Percentiles rank a stretch among this genome's conserved stretches.
phyloP scores from a whole-genome alignment of 345 rosid genomes.

The Odontarrhena argentea region DNA sequence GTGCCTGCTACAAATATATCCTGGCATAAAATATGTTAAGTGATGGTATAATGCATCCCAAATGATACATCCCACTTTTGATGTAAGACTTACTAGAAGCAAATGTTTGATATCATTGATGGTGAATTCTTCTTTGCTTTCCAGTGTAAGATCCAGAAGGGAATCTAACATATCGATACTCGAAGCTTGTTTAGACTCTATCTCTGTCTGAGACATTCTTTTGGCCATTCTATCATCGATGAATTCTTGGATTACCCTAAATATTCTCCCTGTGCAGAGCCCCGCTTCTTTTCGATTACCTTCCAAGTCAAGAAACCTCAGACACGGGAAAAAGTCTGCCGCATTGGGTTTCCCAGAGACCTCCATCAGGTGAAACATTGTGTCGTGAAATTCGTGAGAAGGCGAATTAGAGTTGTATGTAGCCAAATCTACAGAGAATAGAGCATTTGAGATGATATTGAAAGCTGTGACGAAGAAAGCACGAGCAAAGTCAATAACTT shows the following conservation, averaged over 20 bases:
- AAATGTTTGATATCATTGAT: constrained; percentile 36
- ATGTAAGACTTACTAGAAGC: constrained; percentile 40
- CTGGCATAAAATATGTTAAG: constrained; percentile 11
- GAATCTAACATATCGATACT: constrained; percentile 46
- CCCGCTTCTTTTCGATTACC: constrained; percentile 36
- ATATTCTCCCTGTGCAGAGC: constrained; percentile 21
- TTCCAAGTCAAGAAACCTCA: constrained; percentile 52
- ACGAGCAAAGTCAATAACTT: constrained; percentile 48
- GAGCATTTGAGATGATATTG: constrained; percentile 48
- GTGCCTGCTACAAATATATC: constrained; percentile 49
- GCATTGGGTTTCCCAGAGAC: constrained; percentile 50
- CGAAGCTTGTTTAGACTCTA: constrained; percentile 13
- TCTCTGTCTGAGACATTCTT: constrained; percentile 14
- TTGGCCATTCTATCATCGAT: constrained; percentile 32
- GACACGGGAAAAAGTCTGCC: constrained; percentile 46
- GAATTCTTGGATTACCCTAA: constrained; percentile 35
- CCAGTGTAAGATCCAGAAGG: constrained; percentile 40
- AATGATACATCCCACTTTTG: no score
- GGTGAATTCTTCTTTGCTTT: constrained; percentile 29
- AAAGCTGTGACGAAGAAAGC: constrained; percentile 46
- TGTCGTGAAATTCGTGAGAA: constrained; percentile 40
- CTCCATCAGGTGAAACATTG: constrained; percentile 38
- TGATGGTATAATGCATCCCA: not conserved
- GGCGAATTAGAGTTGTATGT: constrained; percentile 30
- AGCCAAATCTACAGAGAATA: constrained; percentile 51